Percentiles rank a stretch among this genome's conserved stretches.
Evolutionary conservation across 2,329 filamentous ascomycete species (phyloP).

Genomic region (Westerdykella ornata): DNA sequence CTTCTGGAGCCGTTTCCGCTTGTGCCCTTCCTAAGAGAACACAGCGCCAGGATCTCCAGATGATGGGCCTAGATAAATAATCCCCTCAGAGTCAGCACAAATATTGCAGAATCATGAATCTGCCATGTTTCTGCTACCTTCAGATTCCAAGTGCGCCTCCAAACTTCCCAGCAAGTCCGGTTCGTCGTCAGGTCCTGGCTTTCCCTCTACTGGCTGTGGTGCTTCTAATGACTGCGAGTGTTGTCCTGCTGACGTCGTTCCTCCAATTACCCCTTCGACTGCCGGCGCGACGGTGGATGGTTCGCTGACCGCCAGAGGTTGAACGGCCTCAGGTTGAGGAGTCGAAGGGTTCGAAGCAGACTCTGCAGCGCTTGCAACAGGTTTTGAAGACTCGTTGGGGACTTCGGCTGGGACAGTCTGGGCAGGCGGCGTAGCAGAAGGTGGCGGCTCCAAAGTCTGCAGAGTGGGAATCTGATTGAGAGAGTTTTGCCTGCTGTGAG

Average conservation of each 20-base stretch:
- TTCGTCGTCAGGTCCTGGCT: slow-evolving; percentile 32
- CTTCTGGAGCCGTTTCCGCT: too few species aligned
- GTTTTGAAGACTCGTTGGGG: slow-evolving; percentile 1
- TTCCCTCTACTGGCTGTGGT: slow-evolving; percentile 7
- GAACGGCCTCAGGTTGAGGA: not conserved
- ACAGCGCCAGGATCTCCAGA: too few species aligned
- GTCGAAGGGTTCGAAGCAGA: not conserved
- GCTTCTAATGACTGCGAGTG: slow-evolving; percentile 2
- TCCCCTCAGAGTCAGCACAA: slow-evolving; percentile 2
- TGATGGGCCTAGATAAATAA: too few species aligned
- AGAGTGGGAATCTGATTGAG: slow-evolving; percentile 21
- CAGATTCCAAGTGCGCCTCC: slow-evolving; percentile 39
- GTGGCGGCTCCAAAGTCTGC: slow-evolving; percentile 5
- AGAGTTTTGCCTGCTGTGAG: slow-evolving; percentile 38
- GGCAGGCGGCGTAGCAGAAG: not conserved
- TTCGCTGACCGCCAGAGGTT: too few species aligned
- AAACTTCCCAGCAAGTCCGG: slow-evolving; percentile 45
- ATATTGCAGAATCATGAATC: slow-evolving; percentile 7
- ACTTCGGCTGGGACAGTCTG: not conserved
- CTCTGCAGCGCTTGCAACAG: slow-evolving; percentile 1
- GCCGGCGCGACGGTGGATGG: too few species aligned
- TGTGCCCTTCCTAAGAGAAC: too few species aligned
- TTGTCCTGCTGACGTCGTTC: not conserved
- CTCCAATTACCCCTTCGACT: too few species aligned
- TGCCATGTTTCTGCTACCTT: slow-evolving; percentile 19